These are phyloP conservation scores for Diaporthe amygdali DNA, from an alignment of 2,329 filamentous ascomycete genomes.

Conservation along the genomic window DNA sequence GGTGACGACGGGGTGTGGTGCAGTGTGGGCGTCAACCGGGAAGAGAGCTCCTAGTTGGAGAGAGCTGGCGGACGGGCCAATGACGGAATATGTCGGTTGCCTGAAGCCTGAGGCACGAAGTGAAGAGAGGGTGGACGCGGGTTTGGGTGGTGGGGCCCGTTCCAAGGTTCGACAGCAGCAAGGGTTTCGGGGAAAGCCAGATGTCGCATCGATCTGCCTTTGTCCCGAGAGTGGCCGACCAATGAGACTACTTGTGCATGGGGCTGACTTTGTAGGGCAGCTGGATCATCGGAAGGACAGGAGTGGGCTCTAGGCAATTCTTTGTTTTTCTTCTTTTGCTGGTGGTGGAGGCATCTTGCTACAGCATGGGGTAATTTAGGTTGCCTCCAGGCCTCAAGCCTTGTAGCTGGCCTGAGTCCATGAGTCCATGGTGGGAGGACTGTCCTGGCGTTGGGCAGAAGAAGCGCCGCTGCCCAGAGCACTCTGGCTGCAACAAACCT, in stretches of 20 bases:
- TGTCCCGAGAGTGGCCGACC: background rate
- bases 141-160: background rate
- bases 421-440: background rate
- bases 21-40: background rate
- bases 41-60: constrained; percentile 6
- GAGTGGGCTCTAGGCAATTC: background rate
- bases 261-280: constrained; percentile 2
- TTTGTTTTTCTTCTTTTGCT: background rate
- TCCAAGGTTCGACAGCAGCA: background rate
- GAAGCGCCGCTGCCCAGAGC: background rate
- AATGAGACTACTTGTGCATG: constrained; percentile 12
- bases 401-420: background rate
- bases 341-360: background rate
- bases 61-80: constrained; percentile 14
- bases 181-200: background rate
- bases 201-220: constrained; percentile 14
- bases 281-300: background rate
- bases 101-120: constrained; percentile 7
- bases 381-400: background rate
- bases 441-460: too few relatives aligned
- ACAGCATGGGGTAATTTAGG: background rate
- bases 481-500: background rate
- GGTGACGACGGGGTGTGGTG: constrained; percentile 6
- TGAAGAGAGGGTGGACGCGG: background rate
- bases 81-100: constrained; percentile 25